Evolutionary conservation across 1,139 yeast species (phyloP).

Genomic region (Hansenula lynferdii): DNA sequence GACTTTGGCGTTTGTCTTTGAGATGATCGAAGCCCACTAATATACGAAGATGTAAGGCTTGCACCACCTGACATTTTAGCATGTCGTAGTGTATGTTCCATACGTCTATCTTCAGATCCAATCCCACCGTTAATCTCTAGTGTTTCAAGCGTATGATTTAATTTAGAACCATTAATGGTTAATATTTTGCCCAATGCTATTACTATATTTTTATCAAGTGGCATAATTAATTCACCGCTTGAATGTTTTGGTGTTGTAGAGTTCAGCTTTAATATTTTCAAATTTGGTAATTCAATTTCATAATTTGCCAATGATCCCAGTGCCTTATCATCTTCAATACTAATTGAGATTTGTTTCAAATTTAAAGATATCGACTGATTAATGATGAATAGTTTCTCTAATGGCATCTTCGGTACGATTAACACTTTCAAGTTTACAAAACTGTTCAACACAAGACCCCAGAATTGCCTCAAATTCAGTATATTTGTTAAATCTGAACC

Average conservation of each 20-base stretch:
- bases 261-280: conserved; percentile 2
- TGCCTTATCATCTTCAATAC: conserved; percentile 5
- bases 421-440: conserved; percentile 11
- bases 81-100: conserved; percentile 18
- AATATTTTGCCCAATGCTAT: neutral
- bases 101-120: conserved; percentile 15
- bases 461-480: conserved; percentile 16
- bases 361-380: conserved; percentile 1
- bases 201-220: neutral
- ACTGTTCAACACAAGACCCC: conserved; percentile 14
- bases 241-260: neutral
- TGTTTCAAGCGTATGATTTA: conserved; percentile 4
- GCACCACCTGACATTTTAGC: conserved; percentile 7
- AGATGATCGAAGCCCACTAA: conserved; percentile 9
- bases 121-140: conserved; percentile 18
- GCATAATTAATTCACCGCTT: too few relatives aligned
- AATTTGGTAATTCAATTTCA: conserved; percentile 3
- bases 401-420: conserved; percentile 12
- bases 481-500: conserved; percentile 11
- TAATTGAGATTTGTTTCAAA: conserved; percentile 8
- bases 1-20: too few relatives aligned
- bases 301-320: neutral
- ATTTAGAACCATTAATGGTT: neutral
- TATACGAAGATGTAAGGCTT: conserved; percentile 11
- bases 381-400: conserved; percentile 11